Evolutionary conservation across 2,329 filamentous ascomycete species (phyloP), one percentile per base, ranked within the genome.

Genomic region (Chaetomiaceae sp.): DNA sequence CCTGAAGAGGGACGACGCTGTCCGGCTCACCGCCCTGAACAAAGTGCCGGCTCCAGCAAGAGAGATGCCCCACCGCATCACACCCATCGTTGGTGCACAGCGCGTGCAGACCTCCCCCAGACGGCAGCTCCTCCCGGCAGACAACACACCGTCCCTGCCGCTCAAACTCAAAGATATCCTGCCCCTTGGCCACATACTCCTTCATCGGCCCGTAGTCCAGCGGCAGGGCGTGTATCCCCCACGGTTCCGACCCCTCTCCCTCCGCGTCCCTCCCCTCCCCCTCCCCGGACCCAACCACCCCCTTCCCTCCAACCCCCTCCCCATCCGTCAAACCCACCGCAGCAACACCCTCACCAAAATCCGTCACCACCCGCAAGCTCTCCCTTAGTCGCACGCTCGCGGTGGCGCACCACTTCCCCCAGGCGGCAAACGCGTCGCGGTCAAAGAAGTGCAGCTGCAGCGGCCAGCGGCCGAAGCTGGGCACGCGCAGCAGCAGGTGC

Each of bases 401-500:
- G 2, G 73, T 66, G 3, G 72, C 68, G 39, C 74, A 75, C 73
- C 79, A 83, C 43, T 68, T 73, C 16, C 75, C 65, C 92, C 92
- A 97, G 1, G 78, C 75, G 17, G 70, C 70, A 60, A 86, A 78
- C 0, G 89, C 83, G 53, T 92, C 87, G 3, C 73, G 70, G 2
- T 76, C 75, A 59, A 96, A 92, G 67, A 97, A 92, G 20, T 87
- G 83, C 41, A 96, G 65, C 47, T 79, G 79, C 47, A 99, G 73
- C 17, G 92, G 92, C 92, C 90, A 96, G 40, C 83, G 74, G 14
- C 75, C 72, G 65, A 97, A 97, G 66, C 88, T 93, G 2, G 81
- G 78, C 2, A 90, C 87, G 0, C 86, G 78, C 1, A 95, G 75
- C 0, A 99, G 74, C 3, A 93, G 73, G 65, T 96, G 87, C 21